Evolutionary conservation across 1,139 yeast genomes (phyloP), one percentile per base, ranked within the genome.

Genomic region (Komagataea norvegica): DNA sequence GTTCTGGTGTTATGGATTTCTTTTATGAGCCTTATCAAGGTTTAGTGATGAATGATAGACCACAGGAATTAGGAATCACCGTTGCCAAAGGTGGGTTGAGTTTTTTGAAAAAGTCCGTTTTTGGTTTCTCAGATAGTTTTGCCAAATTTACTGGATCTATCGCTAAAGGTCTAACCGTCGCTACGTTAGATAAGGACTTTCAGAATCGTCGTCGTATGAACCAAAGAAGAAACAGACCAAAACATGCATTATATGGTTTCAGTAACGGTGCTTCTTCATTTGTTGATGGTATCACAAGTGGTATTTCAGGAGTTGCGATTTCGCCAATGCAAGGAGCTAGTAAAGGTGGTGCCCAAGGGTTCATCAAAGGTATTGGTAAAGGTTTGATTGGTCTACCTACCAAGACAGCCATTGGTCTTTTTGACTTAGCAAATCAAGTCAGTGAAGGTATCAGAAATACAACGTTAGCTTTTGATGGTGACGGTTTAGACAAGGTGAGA

Each of bases 21-120:
- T 93, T 93, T 58, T 93, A 93, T 57, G 98, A 91, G 55, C 99
- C 99, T 1, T 93, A 91, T 54, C 93, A 88, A 56, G 99, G 99
- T 0, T 86, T 87, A 51, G 77, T 91, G 37, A 76, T 91, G 72
- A 89, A 85, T 48, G 98, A 93, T 60, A 68, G 96, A 28, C 98
- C 98, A 0, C 95, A 87, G 56, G 98, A 93, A 52, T 65, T 93
- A 34, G 98, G 98, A 25, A 85, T 91, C 44, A 95, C 96, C 4
- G 64, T 93, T 31, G 98, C 98, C 1, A 89, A 88, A 55, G 99
- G 99, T 42, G 95, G 98, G 0, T 65, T 87, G 43, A 86, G 95
- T 59, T 91, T 93, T 63, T 72, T 93, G 60, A 89, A 89, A 57
- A 93, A 93, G 63, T 84, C 97, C 0, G 91, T 93, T 1, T 93